Base-by-base conservation (phyloP, 768 basidiomycete genomes). In the Phanerochaete sordida region DNA sequence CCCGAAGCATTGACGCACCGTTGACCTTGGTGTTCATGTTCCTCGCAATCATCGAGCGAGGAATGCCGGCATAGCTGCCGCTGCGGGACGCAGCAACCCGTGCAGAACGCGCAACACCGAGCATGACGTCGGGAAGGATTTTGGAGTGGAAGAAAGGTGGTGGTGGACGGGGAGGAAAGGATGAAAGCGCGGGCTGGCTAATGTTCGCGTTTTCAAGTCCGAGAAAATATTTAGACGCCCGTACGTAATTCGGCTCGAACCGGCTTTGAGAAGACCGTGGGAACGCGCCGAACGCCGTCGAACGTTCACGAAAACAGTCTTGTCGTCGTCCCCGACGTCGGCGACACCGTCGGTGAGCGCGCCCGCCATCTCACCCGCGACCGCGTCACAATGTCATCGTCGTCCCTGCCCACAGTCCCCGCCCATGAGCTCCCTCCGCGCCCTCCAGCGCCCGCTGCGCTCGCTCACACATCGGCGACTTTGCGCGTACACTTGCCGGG, bases 1-100 rank as follows among this genome's bases (percentile, higher is more conserved):
- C 8, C 19, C 39, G 39, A 16, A 43, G 39, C 19, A 4, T 33
- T 58, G 59, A 73, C 85, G 44, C 63, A 91, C 91, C 95, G 64
- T 81, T 85, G 74, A 96, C 91, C 84, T 96, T 97, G 66, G 90
- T 86, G 81, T 95, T 95, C 92, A 95, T 95, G 79, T 88, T 93
- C 75, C 94, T 86, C 68, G 90, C 90, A 73, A 93, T 85, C 74
- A 81, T 77, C 62, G 85, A 83, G 67, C 89, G 87, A 65, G 86
- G 83, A 69, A 87, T 75, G 67, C 81, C 82, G 69, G 85, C 83
- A 83, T 84, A 85, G 72, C 75, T 79, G 74, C 84, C 85, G 55
- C 83, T 75, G 73, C 86, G 85, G 63, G 80, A 75, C 60, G 77
- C 81, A 64, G 85, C 77, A 64, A 77, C 71, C 69, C 86, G 86